Evolutionary conservation across 1,139 yeast genomes (phyloP).

Genomic region (Debaryomyces nepalensis): DNA sequence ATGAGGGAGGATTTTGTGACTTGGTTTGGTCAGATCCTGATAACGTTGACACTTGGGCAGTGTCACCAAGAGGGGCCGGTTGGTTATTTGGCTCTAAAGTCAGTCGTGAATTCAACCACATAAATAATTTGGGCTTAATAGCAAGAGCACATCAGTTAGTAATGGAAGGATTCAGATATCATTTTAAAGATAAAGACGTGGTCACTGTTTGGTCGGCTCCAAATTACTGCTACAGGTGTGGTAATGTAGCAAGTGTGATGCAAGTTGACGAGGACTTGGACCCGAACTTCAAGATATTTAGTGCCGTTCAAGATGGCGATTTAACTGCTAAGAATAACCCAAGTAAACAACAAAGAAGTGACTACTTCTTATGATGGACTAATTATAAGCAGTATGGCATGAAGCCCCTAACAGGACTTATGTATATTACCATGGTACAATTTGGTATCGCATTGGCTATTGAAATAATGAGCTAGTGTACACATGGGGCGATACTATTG

Average conservation of each 20-base stretch:
- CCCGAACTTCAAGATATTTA: slow-evolving; percentile 90
- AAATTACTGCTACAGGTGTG: slow-evolving; percentile 96
- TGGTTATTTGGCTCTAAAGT: slow-evolving; percentile 96
- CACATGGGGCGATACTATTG: slow-evolving; percentile 1
- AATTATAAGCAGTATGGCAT: neutral
- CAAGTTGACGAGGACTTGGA: slow-evolving; percentile 84
- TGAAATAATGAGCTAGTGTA: neutral
- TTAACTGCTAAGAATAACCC: slow-evolving; percentile 65
- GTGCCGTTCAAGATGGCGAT: slow-evolving; percentile 93
- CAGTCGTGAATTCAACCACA: slow-evolving; percentile 91
- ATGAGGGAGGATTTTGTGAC: slow-evolving; percentile 98
- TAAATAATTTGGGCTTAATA: slow-evolving; percentile 80
- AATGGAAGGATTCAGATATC: slow-evolving; percentile 97
- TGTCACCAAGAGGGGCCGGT: slow-evolving; percentile 98
- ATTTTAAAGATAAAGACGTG: slow-evolving; percentile 91
- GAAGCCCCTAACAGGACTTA: slow-evolving; percentile 1
- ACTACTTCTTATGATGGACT: slow-evolving; percentile 65
- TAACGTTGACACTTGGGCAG: slow-evolving; percentile 97
- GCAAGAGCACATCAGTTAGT: slow-evolving; percentile 98
- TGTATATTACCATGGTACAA: slow-evolving; percentile 1
- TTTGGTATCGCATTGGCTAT: neutral
- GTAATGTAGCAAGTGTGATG: slow-evolving; percentile 98
- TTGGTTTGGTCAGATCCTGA: slow-evolving; percentile 98
- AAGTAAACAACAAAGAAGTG: slow-evolving; percentile 77
- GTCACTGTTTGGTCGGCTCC: slow-evolving; percentile 99